phyloP scores from a whole-genome alignment of 225 moss, liverwort and hornwort genomes.

The Physcomitrium patens region DNA sequence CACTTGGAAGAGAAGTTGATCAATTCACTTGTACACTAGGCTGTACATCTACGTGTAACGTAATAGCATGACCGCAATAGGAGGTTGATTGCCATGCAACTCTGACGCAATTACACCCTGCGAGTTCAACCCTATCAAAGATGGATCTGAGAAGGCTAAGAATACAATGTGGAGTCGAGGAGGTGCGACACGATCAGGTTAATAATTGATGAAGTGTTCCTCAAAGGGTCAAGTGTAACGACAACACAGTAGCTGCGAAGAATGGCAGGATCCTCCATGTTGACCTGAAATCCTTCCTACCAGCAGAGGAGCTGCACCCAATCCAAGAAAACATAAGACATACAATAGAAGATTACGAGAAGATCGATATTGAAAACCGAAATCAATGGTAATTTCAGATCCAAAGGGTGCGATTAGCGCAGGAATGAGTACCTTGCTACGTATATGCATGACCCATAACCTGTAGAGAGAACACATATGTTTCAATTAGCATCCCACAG shows the following conservation, averaged over 20 bases:
- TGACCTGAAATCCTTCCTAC: neutral
- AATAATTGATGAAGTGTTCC: neutral
- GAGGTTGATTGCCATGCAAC: slow-evolving; percentile 30
- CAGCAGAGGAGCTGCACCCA: slow-evolving; percentile 34
- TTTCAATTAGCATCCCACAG: slow-evolving; percentile 2
- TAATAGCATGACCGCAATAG: slow-evolving; percentile 31
- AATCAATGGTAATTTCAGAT: neutral
- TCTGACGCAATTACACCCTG: slow-evolving; percentile 3
- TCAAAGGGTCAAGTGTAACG: slow-evolving; percentile 9
- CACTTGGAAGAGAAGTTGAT: slow-evolving; percentile 25
- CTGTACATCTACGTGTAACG: neutral
- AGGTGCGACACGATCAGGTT: neutral
- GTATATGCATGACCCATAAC: slow-evolving; percentile 56
- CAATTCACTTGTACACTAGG: slow-evolving; percentile 11
- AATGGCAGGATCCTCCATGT: slow-evolving; percentile 1
- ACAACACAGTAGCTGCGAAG: slow-evolving; percentile 9
- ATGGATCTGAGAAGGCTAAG: slow-evolving; percentile 4
- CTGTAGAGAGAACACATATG: slow-evolving; percentile 17
- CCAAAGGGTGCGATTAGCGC: too few species aligned
- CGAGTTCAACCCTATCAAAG: neutral
- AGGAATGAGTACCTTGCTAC: slow-evolving; percentile 37
- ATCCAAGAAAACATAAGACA: neutral
- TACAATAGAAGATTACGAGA: neutral
- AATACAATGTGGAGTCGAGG: neutral
- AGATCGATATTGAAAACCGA: neutral